Percentiles rank a stretch among this genome's conserved stretches.
Conservation (phyloP, 495 filamentous ascomycete genomes). For the Hypoxylon perforatum region DNA sequence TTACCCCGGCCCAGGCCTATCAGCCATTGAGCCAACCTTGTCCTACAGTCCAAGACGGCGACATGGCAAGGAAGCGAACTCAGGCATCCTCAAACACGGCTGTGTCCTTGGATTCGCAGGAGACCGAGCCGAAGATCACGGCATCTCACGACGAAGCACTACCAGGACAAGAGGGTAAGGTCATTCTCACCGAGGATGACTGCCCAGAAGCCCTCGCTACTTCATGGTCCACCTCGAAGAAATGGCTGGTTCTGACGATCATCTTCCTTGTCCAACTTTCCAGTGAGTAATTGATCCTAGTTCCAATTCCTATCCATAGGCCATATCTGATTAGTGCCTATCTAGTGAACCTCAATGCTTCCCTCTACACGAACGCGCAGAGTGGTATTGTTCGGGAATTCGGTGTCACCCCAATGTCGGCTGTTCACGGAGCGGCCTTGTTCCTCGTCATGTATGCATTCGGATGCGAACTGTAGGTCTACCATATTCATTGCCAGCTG, state of each 20-base stretch:
- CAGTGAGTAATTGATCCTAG: constrained; percentile 47
- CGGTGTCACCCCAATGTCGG: constrained; percentile 69
- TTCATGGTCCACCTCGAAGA: constrained; percentile 70
- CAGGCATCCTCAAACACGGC: too few relatives aligned
- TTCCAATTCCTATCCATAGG: background rate
- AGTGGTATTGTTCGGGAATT: constrained; percentile 70
- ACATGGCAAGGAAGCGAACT: background rate
- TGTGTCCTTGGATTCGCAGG: constrained; percentile 10
- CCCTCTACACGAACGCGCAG: constrained; percentile 75
- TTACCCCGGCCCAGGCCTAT: background rate
- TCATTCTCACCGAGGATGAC: constrained; percentile 66
- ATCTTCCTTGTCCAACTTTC: constrained; percentile 82
- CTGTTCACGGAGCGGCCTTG: constrained; percentile 73
- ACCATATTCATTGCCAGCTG: background rate
- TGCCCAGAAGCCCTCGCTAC: constrained; percentile 73
- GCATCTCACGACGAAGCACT: constrained; percentile 22
- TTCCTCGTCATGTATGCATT: constrained; percentile 82
- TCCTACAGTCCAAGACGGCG: background rate
- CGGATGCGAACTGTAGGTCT: constrained; percentile 72
- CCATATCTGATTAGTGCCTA: too few relatives aligned
- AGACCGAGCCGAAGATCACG: constrained; percentile 16
- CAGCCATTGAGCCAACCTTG: background rate
- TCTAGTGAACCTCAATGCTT: constrained; percentile 80
- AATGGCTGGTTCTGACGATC: constrained; percentile 76
- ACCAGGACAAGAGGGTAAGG: constrained; percentile 30